phyloP scores from a whole-genome alignment of 768 basidiomycete genomes.

The Paxillus ammoniavirescens region DNA sequence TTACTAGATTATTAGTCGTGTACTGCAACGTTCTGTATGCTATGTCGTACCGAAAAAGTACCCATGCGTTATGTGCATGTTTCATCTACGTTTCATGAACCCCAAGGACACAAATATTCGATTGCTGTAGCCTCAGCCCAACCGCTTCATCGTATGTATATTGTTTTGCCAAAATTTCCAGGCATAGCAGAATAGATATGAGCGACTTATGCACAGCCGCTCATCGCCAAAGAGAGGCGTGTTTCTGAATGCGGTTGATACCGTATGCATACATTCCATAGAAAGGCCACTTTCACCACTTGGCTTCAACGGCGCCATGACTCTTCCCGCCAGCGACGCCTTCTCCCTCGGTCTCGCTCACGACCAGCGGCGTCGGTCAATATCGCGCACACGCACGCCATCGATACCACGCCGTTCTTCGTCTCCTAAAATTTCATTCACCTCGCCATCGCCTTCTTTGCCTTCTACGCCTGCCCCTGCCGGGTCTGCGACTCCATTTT shows the following conservation, averaged over 20 bases:
- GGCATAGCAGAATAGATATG: too few species aligned
- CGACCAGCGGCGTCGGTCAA: conserved; percentile 32
- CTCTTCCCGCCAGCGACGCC: conserved; percentile 35
- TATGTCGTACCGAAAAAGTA: conserved; percentile 17
- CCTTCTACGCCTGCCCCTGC: neutral
- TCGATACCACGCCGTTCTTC: conserved; percentile 41
- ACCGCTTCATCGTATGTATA: too few species aligned
- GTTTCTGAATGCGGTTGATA: neutral
- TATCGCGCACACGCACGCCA: conserved; percentile 20
- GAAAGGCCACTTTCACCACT: neutral
- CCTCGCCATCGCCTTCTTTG: conserved; percentile 32
- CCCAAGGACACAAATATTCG: too few species aligned
- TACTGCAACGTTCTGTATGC: conserved; percentile 20
- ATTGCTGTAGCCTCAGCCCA: too few species aligned
- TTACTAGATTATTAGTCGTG: conserved; percentile 52
- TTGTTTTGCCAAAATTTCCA: too few species aligned
- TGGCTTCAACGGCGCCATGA: conserved; percentile 15
- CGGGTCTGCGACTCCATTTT: conserved; percentile 6
- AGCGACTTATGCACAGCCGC: neutral
- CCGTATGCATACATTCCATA: neutral
- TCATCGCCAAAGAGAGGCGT: neutral
- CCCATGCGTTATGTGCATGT: neutral
- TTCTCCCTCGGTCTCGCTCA: conserved; percentile 35
- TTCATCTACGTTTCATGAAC: neutral
- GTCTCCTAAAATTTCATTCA: conserved; percentile 47